phyloP scores from a whole-genome alignment of 2,329 filamentous ascomycete genomes.

The Hirsutella rhossiliensis region DNA sequence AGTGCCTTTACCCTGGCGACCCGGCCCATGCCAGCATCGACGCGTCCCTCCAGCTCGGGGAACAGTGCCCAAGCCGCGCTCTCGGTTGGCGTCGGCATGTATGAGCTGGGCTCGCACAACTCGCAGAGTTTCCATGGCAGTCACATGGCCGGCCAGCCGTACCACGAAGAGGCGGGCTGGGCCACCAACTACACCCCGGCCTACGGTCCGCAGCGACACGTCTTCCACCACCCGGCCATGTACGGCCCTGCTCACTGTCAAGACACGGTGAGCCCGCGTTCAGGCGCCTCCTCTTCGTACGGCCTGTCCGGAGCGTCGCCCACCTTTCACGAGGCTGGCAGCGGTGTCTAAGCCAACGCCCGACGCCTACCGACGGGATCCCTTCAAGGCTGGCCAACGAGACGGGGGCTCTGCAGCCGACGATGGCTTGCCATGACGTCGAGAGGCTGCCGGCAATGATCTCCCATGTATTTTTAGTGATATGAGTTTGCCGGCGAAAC shows the following conservation, averaged over 20 bases:
- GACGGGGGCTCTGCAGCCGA: too few species aligned
- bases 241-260: conserved; percentile 1
- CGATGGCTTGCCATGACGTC: too few species aligned
- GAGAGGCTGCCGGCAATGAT: too few species aligned
- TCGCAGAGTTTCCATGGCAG: not conserved
- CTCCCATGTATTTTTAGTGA: too few species aligned
- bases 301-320: not conserved
- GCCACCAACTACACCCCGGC: conserved; percentile 1
- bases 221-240: not conserved
- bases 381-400: too few species aligned
- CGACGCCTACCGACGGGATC: not conserved
- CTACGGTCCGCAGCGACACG: not conserved
- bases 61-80: conserved; percentile 1
- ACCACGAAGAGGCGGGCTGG: not conserved
- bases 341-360: not conserved
- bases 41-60: conserved; percentile 10
- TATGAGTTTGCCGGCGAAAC: too few species aligned
- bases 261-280: conserved; percentile 2
- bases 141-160: not conserved
- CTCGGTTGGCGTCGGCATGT: not conserved
- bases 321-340: not conserved
- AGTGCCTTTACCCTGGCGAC: conserved; percentile 9
- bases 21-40: conserved; percentile 2
- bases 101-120: conserved; percentile 4
- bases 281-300: not conserved